Conservation (phyloP, 208 protist genomes). For the Leishmania aethiopica region DNA sequence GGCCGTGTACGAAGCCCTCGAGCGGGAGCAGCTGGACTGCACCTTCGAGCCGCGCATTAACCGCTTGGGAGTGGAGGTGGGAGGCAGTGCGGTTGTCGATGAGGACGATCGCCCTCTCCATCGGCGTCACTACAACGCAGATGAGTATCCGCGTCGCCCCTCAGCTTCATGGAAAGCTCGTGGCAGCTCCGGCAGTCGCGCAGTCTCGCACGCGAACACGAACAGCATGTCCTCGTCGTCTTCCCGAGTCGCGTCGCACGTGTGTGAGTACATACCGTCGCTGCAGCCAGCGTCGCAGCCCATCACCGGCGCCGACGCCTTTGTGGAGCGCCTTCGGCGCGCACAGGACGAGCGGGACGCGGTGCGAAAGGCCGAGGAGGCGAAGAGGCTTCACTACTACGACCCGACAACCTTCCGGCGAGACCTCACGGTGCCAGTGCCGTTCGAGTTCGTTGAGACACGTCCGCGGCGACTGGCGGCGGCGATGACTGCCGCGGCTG, state of each 20-base stretch:
- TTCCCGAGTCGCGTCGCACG: not conserved
- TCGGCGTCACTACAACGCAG: not conserved
- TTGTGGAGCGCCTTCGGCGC: conserved; percentile 45
- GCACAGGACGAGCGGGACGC: conserved; percentile 38
- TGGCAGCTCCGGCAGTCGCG: not conserved
- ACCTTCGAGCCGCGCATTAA: conserved; percentile 51
- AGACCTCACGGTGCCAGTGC: conserved; percentile 40
- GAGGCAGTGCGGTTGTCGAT: not conserved
- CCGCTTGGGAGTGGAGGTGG: conserved; percentile 11
- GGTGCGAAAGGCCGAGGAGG: conserved; percentile 38
- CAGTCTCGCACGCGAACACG: not conserved
- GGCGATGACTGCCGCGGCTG: conserved; percentile 1
- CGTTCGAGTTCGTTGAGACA: conserved; percentile 39
- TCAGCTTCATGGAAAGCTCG: not conserved
- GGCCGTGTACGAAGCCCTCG: conserved; percentile 58
- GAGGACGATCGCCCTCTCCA: not conserved
- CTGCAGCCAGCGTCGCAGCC: conserved; percentile 22
- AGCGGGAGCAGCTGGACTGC: conserved; percentile 53
- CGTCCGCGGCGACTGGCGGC: conserved; percentile 10
- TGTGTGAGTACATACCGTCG: conserved; percentile 18
- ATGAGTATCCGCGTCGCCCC: not conserved
- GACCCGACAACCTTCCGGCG: conserved; percentile 42
- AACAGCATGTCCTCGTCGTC: conserved; percentile 3
- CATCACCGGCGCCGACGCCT: conserved; percentile 42
- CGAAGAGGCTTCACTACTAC: conserved; percentile 34